Evolutionary conservation across 139 green algal species (phyloP), one percentile per base, ranked within the genome.

Genomic region (Picochlorum sp.): DNA sequence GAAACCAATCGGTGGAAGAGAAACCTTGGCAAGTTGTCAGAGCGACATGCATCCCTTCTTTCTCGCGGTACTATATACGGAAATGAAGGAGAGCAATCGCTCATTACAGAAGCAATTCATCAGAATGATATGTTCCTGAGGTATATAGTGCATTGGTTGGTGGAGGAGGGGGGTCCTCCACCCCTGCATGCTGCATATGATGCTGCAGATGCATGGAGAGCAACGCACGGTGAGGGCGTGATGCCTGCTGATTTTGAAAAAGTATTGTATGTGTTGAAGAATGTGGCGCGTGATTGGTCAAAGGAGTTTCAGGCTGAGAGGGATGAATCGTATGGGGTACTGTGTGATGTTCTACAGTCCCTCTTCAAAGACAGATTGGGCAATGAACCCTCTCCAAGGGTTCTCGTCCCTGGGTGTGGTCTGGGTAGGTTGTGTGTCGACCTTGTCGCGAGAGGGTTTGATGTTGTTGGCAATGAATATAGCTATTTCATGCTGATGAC

Each of bases 401-500:
- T 78, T 23, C 78, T 98, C 21, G 76, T 98, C 11, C 93, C 92
- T 0, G 92, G 94, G 4, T 82, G 79, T 1, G 94, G 94, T 18
- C 71, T 98, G 28, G 94, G 68, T 0, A 73, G 93, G 14, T 75
- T 98, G 62, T 87, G 80, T 55, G 64, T 82, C 6, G 88, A 96
- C 15, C 66, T 94, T 24, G 24, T 57, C n/a, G 41, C 15, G 14
- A 65, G 76, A 45, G 88, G 88, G 45, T 87, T 83, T 62, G 73
- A 83, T 31, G 79, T 77, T 2, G 75, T 92, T 69, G 92, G 92
- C 49, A 97, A 96, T 64, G 94, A 99, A 82, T 95, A 95, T 81
- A 85, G 66, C 41, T 98, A 96, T 77, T 97, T 85, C 83, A 99
- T 97, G 87, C 85, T 99, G 49, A 74, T 99, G 11, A 65, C 82